Evolutionary conservation across 768 basidiomycete species (phyloP).

Genomic region (Dacryopinax primogenitus): DNA sequence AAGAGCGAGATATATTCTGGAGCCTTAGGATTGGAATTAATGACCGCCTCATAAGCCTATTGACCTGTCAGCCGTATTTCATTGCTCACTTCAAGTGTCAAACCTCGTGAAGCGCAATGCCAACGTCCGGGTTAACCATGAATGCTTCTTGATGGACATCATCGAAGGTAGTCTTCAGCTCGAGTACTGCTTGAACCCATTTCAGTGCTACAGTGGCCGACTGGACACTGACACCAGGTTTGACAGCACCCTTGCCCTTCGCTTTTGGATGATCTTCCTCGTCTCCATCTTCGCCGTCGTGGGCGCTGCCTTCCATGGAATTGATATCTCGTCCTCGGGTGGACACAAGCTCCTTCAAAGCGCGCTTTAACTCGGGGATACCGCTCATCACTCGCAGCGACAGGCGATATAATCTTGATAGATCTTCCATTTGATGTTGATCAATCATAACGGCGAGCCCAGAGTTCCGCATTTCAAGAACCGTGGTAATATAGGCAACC

Average conservation of each 20-base stretch:
- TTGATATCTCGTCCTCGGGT: slow-evolving; percentile 72
- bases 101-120: slow-evolving; percentile 70
- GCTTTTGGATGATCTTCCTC: slow-evolving; percentile 31
- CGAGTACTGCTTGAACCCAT: slow-evolving; percentile 88
- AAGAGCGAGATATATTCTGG: slow-evolving; percentile 93
- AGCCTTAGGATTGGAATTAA: slow-evolving; percentile 75
- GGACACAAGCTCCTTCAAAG: slow-evolving; percentile 58
- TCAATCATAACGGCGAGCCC: slow-evolving; percentile 85
- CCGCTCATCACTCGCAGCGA: slow-evolving; percentile 58
- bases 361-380: slow-evolving; percentile 45
- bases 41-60: slow-evolving; percentile 84
- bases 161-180: slow-evolving; percentile 87
- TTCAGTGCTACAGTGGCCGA: slow-evolving; percentile 53
- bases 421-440: slow-evolving; percentile 56
- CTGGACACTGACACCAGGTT: slow-evolving; percentile 31
- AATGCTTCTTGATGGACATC: slow-evolving; percentile 58
- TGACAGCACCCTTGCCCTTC: slow-evolving; percentile 22
- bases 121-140: slow-evolving; percentile 56
- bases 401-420: slow-evolving; percentile 66
- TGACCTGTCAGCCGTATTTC: background rate
- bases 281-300: slow-evolving; percentile 27
- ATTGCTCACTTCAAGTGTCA: background rate
- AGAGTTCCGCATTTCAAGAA: slow-evolving; percentile 68
- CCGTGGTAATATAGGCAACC: slow-evolving; percentile 55
- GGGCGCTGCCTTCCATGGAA: slow-evolving; percentile 34